Percentiles rank a stretch among this genome's conserved stretches.
These are phyloP conservation scores for Cercospora sp. DNA, from an alignment of 2,329 filamentous ascomycete genomes.

Conservation along the genomic window DNA sequence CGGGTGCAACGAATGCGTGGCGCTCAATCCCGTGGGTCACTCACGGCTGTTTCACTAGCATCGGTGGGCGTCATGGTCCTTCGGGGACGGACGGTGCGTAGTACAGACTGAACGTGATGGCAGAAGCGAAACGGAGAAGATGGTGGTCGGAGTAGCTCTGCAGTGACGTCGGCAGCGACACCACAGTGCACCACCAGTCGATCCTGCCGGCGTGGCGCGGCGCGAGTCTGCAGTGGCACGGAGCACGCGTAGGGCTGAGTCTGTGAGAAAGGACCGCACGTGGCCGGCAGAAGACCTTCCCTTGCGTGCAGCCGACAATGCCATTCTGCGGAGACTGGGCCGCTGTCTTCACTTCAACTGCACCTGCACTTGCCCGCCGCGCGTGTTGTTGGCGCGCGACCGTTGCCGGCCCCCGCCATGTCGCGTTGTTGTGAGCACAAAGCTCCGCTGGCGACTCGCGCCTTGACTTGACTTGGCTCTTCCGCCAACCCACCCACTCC, in stretches of 20 bases:
- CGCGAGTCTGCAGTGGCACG: not conserved
- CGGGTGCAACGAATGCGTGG: not conserved
- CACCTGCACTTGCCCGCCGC: not conserved
- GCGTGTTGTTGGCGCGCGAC: not conserved
- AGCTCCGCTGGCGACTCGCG: not conserved
- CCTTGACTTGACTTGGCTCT: not conserved
- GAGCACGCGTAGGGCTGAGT: not conserved
- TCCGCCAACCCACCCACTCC: constrained; percentile 1
- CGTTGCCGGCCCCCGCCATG: not conserved
- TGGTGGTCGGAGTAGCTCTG: not conserved
- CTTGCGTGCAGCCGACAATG: not conserved
- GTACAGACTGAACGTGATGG: not conserved
- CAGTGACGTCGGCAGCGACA: not conserved
- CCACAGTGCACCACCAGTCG: not conserved
- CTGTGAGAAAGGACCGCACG: not conserved
- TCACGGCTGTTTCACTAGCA: not conserved
- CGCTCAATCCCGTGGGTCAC: not conserved
- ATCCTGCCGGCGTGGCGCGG: not conserved
- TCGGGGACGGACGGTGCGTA: not conserved
- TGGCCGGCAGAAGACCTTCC: not conserved
- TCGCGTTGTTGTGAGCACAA: not conserved
- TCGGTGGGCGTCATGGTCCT: not conserved
- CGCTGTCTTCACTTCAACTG: not conserved
- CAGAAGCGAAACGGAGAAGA: not conserved
- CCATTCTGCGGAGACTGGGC: not conserved